phyloP scores from a whole-genome alignment of 768 basidiomycete species.

The Phylloporus arenicola region DNA sequence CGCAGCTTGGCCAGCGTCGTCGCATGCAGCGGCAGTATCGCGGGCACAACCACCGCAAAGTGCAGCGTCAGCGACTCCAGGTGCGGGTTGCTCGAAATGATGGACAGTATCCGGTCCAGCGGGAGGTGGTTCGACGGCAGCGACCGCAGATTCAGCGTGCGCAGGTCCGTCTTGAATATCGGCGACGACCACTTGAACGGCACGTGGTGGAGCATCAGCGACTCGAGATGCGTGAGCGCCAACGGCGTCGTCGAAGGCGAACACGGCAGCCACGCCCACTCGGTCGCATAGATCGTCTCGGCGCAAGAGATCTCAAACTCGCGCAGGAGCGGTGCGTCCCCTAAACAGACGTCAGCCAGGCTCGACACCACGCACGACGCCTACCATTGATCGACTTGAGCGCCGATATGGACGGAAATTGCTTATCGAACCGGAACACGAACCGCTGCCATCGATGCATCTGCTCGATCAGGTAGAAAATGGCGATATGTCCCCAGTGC shows the following conservation, averaged over 20 bases:
- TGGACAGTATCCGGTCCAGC: constrained; percentile 63
- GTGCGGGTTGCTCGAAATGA: constrained; percentile 51
- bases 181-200: constrained; percentile 78
- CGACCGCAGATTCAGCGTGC: constrained; percentile 56
- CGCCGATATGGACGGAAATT: constrained; percentile 67
- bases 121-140: constrained; percentile 60
- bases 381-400: constrained; percentile 68
- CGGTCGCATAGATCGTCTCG: constrained; percentile 52
- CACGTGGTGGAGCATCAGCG: constrained; percentile 62
- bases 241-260: constrained; percentile 30
- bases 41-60: constrained; percentile 46
- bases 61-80: constrained; percentile 56
- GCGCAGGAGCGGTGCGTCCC: constrained; percentile 63
- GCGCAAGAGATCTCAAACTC: constrained; percentile 77
- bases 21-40: constrained; percentile 56
- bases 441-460: constrained; percentile 82
- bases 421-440: constrained; percentile 73
- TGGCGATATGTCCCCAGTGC: constrained; percentile 77
- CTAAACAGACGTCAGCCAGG: constrained; percentile 31
- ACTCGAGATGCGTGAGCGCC: constrained; percentile 44
- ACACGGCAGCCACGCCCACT: constrained; percentile 75
- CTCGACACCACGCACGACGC: constrained; percentile 18
- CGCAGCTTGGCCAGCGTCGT: constrained; percentile 52
- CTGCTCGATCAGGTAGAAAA: constrained; percentile 73
- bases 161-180: constrained; percentile 56